Evolutionary conservation across 1,139 yeast species (phyloP), one percentile per base, ranked within the genome.

Genomic region (Candida sanyaensis): DNA sequence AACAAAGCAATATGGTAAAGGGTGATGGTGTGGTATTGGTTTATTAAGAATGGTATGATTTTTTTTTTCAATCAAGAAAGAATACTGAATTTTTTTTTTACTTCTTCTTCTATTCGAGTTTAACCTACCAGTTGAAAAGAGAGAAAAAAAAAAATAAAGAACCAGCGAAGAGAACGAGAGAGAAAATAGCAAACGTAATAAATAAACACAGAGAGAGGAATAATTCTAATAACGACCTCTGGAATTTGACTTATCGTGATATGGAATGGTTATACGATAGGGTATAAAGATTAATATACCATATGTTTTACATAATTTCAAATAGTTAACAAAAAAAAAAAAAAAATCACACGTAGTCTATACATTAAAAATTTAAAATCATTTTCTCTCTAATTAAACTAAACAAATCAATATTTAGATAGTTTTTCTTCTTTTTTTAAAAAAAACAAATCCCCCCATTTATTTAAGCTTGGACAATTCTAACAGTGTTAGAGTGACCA

Each of bases 401-500:
- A 44, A 32, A 39, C 34, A 44, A 39, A 33, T 33, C 36, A 24
- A 39, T 27, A 33, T 24, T 13, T 38, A 37, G 30, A 34, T n/a
- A 28, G 41, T 7, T 27, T 13, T 36, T 21, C n/a, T n/a, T n/a
- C n/a, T n/a, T n/a, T n/a, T n/a, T n/a, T n/a, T n/a, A n/a, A n/a
- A n/a, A n/a, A n/a, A 24, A 4, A 27, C 13, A 27, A 28, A 12
- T 13, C 30, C 21, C 21, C 21, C 21, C n/a, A n/a, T 17, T 17
- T 17, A 17, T 62, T 62, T 73, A 75, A 59, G 80, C 80, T 63
- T 74, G 78, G 53, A 78, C 80, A 60, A 77, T 71, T 82, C 98
- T 93, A 74, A 93, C 84, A 57, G 99, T 93, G 87, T 93, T 93
- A 67, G 99, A 88, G 84, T 93, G 97, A 69, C 99, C 99, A 57